These are phyloP conservation scores for Curvularia lunata DNA, from an alignment of 2,329 filamentous ascomycete species.

Conservation along the genomic window DNA sequence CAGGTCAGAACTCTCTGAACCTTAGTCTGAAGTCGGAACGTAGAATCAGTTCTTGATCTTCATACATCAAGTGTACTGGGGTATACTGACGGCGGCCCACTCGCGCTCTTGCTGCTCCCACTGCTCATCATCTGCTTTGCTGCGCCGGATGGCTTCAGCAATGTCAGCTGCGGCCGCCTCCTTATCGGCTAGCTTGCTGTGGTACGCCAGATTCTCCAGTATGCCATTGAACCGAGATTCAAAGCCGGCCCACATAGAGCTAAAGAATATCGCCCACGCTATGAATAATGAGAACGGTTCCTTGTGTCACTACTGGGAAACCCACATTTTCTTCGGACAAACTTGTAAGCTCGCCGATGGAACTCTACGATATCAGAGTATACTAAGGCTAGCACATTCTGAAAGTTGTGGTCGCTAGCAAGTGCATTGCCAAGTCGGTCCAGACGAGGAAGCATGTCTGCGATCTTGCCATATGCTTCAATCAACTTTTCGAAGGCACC, in stretches of 20 bases:
- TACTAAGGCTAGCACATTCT: neutral
- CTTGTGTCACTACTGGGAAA: neutral
- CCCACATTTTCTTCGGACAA: constrained; percentile 2
- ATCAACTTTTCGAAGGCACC: constrained; percentile 3
- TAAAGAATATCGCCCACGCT: constrained; percentile 6
- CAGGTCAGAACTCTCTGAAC: constrained; percentile 1
- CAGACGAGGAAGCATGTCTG: neutral
- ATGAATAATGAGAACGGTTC: neutral
- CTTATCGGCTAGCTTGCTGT: constrained; percentile 24
- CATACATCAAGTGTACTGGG: neutral
- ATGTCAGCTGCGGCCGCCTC: constrained; percentile 33
- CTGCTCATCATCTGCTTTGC: constrained; percentile 18
- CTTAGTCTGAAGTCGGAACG: neutral
- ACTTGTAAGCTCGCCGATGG: constrained; percentile 3
- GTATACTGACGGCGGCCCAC: constrained; percentile 4
- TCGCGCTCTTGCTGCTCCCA: constrained; percentile 24
- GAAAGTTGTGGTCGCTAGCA: constrained; percentile 4
- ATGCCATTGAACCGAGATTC: constrained; percentile 3
- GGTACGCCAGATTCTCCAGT: neutral
- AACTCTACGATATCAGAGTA: constrained; percentile 5
- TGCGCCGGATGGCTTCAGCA: constrained; percentile 21
- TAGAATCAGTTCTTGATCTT: neutral
- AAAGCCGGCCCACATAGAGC: constrained; percentile 1
- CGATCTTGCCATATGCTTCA: constrained; percentile 6
- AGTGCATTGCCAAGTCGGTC: constrained; percentile 2